A percentile compares a stretch with the other conserved stretches of the same genome.
Conservation (phyloP, 2,329 filamentous ascomycete species). For the Clonostachys byssicola region DNA sequence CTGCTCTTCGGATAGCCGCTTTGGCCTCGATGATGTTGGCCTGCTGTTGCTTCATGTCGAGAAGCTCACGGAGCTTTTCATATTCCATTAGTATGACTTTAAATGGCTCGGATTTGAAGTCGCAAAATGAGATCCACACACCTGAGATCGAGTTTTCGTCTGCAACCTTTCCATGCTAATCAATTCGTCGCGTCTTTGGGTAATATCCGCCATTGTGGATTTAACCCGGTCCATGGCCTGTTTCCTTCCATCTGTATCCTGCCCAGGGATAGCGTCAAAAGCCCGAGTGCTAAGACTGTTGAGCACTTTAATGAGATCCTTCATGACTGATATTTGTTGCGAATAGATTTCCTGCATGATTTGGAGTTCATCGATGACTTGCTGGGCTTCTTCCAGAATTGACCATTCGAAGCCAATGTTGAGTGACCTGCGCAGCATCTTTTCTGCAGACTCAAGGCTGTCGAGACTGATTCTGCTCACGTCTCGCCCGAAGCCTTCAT, state of each 20-base stretch:
- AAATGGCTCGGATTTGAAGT: neutral
- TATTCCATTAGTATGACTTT: neutral
- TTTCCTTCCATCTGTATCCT: neutral
- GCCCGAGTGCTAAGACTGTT: conserved; percentile 1
- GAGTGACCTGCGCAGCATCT: conserved; percentile 9
- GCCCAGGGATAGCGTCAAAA: neutral
- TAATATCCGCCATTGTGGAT: conserved; percentile 5
- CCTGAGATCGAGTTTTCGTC: conserved; percentile 15
- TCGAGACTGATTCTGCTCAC: conserved; percentile 13
- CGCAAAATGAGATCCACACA: conserved; percentile 2
- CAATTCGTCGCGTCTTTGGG: conserved; percentile 12
- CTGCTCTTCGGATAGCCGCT: conserved; percentile 30
- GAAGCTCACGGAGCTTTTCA: conserved; percentile 22
- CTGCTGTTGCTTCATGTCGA: conserved; percentile 40
- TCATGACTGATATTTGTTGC: conserved; percentile 5
- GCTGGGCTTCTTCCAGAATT: conserved; percentile 8
- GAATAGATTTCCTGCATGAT: conserved; percentile 10
- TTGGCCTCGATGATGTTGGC: conserved; percentile 39
- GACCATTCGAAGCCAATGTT: conserved; percentile 11
- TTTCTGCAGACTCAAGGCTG: conserved; percentile 16
- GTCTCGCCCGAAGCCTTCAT: conserved; percentile 9
- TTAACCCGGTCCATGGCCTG: conserved; percentile 6
- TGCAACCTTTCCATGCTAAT: conserved; percentile 15
- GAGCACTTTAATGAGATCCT: conserved; percentile 9
- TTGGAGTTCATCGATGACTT: conserved; percentile 10